Evolutionary conservation across 305 asterid genomes (phyloP).

Genomic region (Petunia hybrid): DNA sequence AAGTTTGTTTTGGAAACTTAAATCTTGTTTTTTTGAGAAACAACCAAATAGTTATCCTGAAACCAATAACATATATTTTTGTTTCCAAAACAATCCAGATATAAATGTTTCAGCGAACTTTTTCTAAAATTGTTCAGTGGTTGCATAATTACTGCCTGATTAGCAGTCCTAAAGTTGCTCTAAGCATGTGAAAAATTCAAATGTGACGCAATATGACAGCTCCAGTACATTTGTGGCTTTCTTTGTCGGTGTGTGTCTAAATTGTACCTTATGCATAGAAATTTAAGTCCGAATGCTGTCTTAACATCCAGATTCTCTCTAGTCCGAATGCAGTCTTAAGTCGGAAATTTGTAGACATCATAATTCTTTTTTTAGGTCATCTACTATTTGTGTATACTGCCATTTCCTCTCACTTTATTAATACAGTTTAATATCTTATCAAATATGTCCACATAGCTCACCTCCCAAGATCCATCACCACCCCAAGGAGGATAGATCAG

Average conservation of each 20-base stretch:
- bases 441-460: too few species aligned
- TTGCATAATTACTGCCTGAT: background rate
- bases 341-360: background rate
- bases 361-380: background rate
- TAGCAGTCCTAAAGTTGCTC: too few species aligned
- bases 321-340: background rate
- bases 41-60: background rate
- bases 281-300: background rate
- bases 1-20: slow-evolving; percentile 1
- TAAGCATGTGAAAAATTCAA: background rate
- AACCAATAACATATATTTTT: background rate
- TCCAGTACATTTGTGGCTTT: background rate
- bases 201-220: background rate
- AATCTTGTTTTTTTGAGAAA: background rate
- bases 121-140: background rate
- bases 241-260: background rate
- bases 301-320: background rate
- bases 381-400: background rate
- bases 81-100: background rate
- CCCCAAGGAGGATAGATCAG: background rate
- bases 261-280: background rate
- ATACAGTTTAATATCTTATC: background rate
- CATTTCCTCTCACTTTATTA: background rate
- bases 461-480: background rate
- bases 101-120: background rate